Percentiles rank a stretch among this genome's conserved stretches.
Conservation (phyloP, 2,329 filamentous ascomycete genomes). For the Hypocrella siamensis region DNA sequence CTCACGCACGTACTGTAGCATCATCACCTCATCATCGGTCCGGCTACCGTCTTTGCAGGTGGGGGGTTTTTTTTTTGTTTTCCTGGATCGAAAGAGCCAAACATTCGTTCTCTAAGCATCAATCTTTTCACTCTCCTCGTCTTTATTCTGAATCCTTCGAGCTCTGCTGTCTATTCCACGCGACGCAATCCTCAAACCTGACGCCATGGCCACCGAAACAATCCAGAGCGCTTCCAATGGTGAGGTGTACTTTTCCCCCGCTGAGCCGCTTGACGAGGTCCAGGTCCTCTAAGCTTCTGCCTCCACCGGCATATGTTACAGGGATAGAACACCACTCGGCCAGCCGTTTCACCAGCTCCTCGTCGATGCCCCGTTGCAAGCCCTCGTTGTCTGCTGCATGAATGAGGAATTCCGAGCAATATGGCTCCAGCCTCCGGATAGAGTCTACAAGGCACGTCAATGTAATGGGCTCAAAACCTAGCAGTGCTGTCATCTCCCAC, state of each 20-base stretch:
- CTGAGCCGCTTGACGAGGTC: conserved; percentile 70
- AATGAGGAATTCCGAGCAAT: conserved; percentile 92
- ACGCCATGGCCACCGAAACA: conserved; percentile 86
- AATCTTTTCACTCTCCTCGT: no score
- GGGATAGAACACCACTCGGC: conserved; percentile 81
- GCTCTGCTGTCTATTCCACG: conserved; percentile 54
- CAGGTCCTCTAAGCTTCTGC: conserved; percentile 64
- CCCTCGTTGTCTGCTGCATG: conserved; percentile 96
- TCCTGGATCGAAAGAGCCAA: no score
- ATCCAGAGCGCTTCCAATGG: conserved; percentile 90
- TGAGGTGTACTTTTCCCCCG: conserved; percentile 71
- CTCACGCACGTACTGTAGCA: no score
- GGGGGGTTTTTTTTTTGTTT: no score
- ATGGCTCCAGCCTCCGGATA: conserved; percentile 67
- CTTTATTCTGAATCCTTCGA: background rate
- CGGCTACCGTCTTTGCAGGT: no score
- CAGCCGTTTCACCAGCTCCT: conserved; percentile 61
- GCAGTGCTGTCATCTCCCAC: conserved; percentile 27
- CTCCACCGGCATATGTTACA: conserved; percentile 94
- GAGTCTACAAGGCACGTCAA: conserved; percentile 38
- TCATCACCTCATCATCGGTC: no score
- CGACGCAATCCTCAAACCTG: conserved; percentile 74
- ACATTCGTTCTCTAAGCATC: no score
- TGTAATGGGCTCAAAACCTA: background rate
- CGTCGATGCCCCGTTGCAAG: conserved; percentile 79